Evolutionary conservation across 352 stramenopile species (phyloP).

Genomic region (Pythium aquatile): DNA sequence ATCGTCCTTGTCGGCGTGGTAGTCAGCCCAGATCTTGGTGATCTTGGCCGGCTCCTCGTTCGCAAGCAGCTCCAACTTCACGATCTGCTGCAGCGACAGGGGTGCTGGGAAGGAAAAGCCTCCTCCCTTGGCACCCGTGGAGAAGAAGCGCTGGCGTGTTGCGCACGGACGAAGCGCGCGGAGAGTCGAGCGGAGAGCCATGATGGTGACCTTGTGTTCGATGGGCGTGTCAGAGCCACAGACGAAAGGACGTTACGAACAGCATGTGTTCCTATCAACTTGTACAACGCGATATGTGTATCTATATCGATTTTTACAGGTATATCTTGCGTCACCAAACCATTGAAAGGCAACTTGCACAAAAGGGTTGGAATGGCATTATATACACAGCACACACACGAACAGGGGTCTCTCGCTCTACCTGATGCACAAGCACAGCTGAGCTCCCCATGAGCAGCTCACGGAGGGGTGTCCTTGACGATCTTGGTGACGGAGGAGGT

Average conservation of each 20-base stretch:
- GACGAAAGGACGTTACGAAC: neutral
- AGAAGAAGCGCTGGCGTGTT: slow-evolving; percentile 10
- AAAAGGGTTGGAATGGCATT: neutral
- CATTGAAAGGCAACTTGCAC: neutral
- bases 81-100: slow-evolving; percentile 73
- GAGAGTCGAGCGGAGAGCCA: slow-evolving; percentile 4
- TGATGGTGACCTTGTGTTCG: neutral
- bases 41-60: slow-evolving; percentile 62
- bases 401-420: neutral
- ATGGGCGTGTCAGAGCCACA: slow-evolving; percentile 3
- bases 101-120: slow-evolving; percentile 86
- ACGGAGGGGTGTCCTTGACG: neutral
- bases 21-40: slow-evolving; percentile 73
- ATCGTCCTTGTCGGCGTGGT: slow-evolving; percentile 74
- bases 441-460: neutral
- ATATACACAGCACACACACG: slow-evolving; percentile 1
- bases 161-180: slow-evolving; percentile 12
- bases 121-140: slow-evolving; percentile 8
- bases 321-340: neutral
- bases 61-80: slow-evolving; percentile 82
- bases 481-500: neutral
- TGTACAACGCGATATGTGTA: neutral
- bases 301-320: slow-evolving; percentile 1
- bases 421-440: neutral
- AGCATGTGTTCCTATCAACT: neutral